phyloP scores from a whole-genome alignment of 208 protist species.

The Endotrypanum monterogeii region DNA sequence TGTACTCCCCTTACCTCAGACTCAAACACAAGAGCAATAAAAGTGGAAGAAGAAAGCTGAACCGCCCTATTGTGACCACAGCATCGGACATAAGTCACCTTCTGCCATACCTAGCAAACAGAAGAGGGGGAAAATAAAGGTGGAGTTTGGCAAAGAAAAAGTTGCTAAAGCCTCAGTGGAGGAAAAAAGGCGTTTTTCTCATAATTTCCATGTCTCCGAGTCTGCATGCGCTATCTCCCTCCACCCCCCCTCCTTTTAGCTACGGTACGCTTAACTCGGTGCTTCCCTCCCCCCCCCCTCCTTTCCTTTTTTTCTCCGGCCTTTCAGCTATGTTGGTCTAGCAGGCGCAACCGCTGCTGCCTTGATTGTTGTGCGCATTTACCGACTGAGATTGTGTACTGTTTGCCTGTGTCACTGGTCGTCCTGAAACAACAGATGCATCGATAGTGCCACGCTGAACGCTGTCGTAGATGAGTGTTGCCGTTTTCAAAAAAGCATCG shows the following conservation, averaged over 20 bases:
- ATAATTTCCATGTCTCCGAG: too few species aligned
- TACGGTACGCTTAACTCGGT: too few species aligned
- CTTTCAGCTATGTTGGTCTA: background rate
- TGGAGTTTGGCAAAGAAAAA: background rate
- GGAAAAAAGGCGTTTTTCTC: too few species aligned
- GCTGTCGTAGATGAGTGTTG: constrained; percentile 95
- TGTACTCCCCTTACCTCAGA: too few species aligned
- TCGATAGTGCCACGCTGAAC: constrained; percentile 95
- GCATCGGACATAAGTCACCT: too few species aligned
- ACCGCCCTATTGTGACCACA: background rate
- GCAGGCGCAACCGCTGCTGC: constrained; percentile 9
- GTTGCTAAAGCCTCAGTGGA: background rate
- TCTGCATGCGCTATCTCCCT: too few species aligned
- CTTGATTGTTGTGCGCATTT: constrained; percentile 7
- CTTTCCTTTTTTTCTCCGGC: background rate
- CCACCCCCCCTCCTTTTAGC: too few species aligned
- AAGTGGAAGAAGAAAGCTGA: too few species aligned
- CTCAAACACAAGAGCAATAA: too few species aligned
- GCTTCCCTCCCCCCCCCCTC: background rate
- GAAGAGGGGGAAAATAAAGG: background rate
- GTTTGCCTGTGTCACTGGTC: constrained; percentile 23
- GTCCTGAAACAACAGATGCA: constrained; percentile 64
- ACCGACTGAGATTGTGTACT: constrained; percentile 7
- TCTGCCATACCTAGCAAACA: background rate
- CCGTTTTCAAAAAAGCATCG: constrained; percentile 96